Conservation (phyloP, 768 basidiomycete species). For the Tephrocybe sp. region DNA sequence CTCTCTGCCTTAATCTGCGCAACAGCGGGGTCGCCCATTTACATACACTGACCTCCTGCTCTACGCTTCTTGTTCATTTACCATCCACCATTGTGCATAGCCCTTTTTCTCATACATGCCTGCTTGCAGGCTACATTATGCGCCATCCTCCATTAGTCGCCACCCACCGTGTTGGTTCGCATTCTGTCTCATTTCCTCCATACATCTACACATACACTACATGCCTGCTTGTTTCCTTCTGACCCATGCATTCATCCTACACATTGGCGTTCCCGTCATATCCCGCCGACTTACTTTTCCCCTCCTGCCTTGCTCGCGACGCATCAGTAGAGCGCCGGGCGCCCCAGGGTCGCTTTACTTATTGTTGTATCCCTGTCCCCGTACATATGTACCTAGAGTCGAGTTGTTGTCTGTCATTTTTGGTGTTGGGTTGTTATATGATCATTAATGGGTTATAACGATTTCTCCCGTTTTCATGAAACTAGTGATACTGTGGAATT, state of each 20-base stretch:
- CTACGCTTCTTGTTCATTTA: too few relatives aligned
- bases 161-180: too few relatives aligned
- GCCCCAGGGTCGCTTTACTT: too few relatives aligned
- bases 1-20: conserved; percentile 11
- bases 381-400: conserved; percentile 16
- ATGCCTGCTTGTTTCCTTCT: too few relatives aligned
- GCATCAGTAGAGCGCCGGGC: conserved; percentile 5
- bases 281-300: neutral
- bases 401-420: conserved; percentile 4
- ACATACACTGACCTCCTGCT: too few relatives aligned
- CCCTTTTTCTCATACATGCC: neutral
- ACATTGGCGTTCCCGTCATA: too few relatives aligned
- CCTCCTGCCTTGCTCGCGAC: neutral
- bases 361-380: conserved; percentile 8
- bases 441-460: neutral
- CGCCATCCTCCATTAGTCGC: too few relatives aligned
- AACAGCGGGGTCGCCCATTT: neutral
- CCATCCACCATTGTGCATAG: conserved; percentile 8
- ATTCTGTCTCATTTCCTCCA: too few relatives aligned
- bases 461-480: neutral
- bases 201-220: neutral
- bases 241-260: conserved; percentile 2
- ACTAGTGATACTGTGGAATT: too few relatives aligned
- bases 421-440: conserved; percentile 2
- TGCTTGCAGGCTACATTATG: too few relatives aligned